Conservation (phyloP, 2,329 filamentous ascomycete species). For the Lecanicillium sp. region DNA sequence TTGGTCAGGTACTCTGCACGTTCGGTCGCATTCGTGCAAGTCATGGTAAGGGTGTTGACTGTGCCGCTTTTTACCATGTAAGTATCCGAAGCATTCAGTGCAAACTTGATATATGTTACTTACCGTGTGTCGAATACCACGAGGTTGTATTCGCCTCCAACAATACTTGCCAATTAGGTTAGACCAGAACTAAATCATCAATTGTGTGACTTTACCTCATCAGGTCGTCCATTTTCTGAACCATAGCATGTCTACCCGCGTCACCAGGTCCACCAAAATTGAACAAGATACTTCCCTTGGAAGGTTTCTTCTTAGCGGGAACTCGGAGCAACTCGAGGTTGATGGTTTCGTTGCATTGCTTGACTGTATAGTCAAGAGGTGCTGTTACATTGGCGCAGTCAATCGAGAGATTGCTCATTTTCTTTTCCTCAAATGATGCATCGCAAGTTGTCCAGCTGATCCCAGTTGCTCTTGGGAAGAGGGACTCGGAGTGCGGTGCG, state of each 20-base stretch:
- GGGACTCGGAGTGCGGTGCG: too few species aligned
- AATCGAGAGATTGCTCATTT: too few species aligned
- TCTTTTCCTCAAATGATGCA: too few species aligned
- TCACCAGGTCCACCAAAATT: slow-evolving; percentile 21
- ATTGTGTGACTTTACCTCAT: too few species aligned
- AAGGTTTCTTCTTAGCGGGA: slow-evolving; percentile 11
- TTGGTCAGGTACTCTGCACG: too few species aligned
- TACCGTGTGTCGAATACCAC: slow-evolving; percentile 20
- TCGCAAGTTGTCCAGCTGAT: too few species aligned
- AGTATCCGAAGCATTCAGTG: slow-evolving; percentile 13
- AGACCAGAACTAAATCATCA: too few species aligned
- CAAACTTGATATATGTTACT: not conserved
- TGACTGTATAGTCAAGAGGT: slow-evolving; percentile 12
- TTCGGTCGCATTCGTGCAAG: too few species aligned
- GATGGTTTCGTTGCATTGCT: slow-evolving; percentile 8
- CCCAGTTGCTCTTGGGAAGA: too few species aligned
- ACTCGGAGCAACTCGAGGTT: slow-evolving; percentile 6
- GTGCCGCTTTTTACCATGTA: slow-evolving; percentile 10
- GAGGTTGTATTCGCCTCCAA: slow-evolving; percentile 18
- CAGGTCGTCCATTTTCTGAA: too few species aligned
- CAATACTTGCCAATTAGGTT: slow-evolving; percentile 11
- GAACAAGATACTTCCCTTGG: slow-evolving; percentile 21
- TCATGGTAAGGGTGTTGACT: slow-evolving; percentile 1
- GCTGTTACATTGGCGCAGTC: slow-evolving; percentile 11
- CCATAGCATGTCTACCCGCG: too few species aligned